Evolutionary conservation across 2,329 filamentous ascomycete genomes (phyloP).

Genomic region (Falciphora oryzae): DNA sequence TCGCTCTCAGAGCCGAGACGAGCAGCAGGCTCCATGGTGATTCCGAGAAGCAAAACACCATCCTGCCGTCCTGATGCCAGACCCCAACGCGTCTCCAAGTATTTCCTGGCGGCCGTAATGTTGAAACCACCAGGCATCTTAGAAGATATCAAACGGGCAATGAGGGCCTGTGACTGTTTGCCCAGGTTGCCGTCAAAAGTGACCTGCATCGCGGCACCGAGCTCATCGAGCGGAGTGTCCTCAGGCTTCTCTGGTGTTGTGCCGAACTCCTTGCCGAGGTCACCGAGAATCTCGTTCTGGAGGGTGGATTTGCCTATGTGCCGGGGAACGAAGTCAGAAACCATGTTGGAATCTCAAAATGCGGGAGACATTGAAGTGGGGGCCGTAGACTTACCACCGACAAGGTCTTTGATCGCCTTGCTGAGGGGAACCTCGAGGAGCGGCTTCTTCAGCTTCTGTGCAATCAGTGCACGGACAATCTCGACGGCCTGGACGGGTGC

Average conservation of each 20-base stretch:
- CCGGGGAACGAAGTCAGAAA: slow-evolving; percentile 12
- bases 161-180: slow-evolving; percentile 89
- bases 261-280: slow-evolving; percentile 96
- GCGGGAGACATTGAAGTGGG: background rate
- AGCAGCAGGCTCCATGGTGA: slow-evolving; percentile 87
- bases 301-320: slow-evolving; percentile 86
- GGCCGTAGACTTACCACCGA: slow-evolving; percentile 66
- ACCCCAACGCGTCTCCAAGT: slow-evolving; percentile 91
- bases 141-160: slow-evolving; percentile 91
- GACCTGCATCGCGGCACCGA: slow-evolving; percentile 90
- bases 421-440: slow-evolving; percentile 80
- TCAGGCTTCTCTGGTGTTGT: slow-evolving; percentile 98
- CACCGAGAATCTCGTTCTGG: slow-evolving; percentile 97
- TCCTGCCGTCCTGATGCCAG: slow-evolving; percentile 83
- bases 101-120: slow-evolving; percentile 91
- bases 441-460: slow-evolving; percentile 96
- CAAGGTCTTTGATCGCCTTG: slow-evolving; percentile 98
- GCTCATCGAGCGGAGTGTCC: slow-evolving; percentile 92
- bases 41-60: slow-evolving; percentile 76
- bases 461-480: slow-evolving; percentile 81
- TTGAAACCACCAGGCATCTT: slow-evolving; percentile 99
- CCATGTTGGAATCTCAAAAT: background rate
- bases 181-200: slow-evolving; percentile 99
- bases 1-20: slow-evolving; percentile 87
- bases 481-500: slow-evolving; percentile 83